Base-by-base conservation (phyloP, 345 rosid species). In the Erucastrum elatum region DNA sequence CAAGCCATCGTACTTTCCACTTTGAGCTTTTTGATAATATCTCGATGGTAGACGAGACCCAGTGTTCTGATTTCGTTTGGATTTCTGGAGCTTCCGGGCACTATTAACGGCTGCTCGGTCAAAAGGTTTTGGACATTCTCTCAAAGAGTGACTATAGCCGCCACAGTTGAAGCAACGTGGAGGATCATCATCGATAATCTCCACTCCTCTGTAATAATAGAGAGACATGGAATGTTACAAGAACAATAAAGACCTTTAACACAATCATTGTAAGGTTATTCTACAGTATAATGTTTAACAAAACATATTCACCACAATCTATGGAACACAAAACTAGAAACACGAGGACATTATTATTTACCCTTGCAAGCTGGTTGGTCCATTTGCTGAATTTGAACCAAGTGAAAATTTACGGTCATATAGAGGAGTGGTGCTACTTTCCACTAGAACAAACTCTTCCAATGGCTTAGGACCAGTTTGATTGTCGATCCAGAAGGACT, bases 161-260 rank as follows among this genome's bases (percentile, higher is more conserved):
- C 97, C 90, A 82, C 99, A 96, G 68, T 96, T 96, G 87, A 93
- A 96, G 84, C 99, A 93, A 26, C 98, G 96, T 62, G 92, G 76
- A 82, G 96, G 91, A 80, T 87, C 94, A 21, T 76, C 93, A 46
- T 76, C 93, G 34, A 87, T 26, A 74, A 93, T 89, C 91, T 85
- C 88, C 85, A 84, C 77, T 13, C 93, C 93, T 68, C 99, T 95
- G 84, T 64, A 78, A 83, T 63, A 76, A 26, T 72, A 70, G 13
- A 7, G 31, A 75, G n/a, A 71, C 78, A 67, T 67, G 13, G 37
- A 30, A 15, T 73, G 68, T 73, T 74, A 56, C 61, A 34, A 67
- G 27, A n/a, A 68, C 39, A 72, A 58, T 17, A 21, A 9, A 3
- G 72, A 41, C 15, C 34, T n/a, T 51, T 62, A 6, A 37, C 64